Conservation (phyloP, 805 yeast species). For the Candida incommunis region DNA sequence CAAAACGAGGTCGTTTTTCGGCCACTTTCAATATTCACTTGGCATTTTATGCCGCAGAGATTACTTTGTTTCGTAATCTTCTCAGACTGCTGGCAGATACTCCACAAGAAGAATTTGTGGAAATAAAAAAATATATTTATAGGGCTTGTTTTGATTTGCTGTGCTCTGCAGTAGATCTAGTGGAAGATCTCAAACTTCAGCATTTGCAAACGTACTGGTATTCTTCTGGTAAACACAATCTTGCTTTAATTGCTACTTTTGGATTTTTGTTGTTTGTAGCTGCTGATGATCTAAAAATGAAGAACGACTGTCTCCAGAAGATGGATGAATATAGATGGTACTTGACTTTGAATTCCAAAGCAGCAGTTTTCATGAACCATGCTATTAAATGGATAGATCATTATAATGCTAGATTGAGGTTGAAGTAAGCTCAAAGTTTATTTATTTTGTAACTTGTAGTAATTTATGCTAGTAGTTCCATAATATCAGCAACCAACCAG, state of each 20-base stretch:
- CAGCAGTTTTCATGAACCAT: conserved; percentile 15
- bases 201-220: conserved; percentile 18
- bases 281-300: conserved; percentile 9
- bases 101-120: conserved; percentile 8
- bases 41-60: conserved; percentile 15
- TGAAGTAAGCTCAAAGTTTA: conserved; percentile 1
- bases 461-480: not conserved
- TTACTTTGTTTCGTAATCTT: conserved; percentile 14
- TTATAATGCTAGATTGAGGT: conserved; percentile 10
- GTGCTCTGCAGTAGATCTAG: conserved; percentile 15
- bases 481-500: conserved; percentile 7
- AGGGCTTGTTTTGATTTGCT: conserved; percentile 14
- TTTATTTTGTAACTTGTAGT: not conserved
- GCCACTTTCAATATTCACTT: conserved; percentile 14
- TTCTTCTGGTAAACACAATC: conserved; percentile 13
- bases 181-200: conserved; percentile 10
- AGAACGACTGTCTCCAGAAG: conserved; percentile 9
- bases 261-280: conserved; percentile 12
- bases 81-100: conserved; percentile 10
- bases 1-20: conserved; percentile 13
- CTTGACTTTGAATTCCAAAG: conserved; percentile 13
- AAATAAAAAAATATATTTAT: conserved; percentile 11
- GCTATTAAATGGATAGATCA: conserved; percentile 16
- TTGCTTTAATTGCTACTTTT: conserved; percentile 15
- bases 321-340: conserved; percentile 16